phyloP scores from a whole-genome alignment of 352 stramenopile species.

The Pythium aristosporum region DNA sequence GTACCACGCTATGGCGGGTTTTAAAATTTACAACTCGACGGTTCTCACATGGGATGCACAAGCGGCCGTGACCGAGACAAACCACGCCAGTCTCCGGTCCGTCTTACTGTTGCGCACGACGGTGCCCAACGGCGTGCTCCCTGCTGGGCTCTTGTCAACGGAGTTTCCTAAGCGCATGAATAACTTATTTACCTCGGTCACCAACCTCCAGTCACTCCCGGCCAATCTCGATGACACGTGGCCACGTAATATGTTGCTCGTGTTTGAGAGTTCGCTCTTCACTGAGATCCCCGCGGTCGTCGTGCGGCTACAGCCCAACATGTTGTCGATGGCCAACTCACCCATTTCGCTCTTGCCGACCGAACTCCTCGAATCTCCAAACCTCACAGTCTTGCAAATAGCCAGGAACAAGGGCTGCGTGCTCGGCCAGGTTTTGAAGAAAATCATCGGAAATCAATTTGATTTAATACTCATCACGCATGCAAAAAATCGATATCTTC shows the following conservation, averaged over 20 bases:
- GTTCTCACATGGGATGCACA: neutral
- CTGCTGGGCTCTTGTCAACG: conserved; percentile 1
- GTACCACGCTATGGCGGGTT: neutral
- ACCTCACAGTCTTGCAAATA: conserved; percentile 11
- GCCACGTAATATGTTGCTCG: conserved; percentile 3
- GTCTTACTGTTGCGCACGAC: conserved; percentile 1
- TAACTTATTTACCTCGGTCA: conserved; percentile 9
- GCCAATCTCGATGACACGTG: conserved; percentile 3
- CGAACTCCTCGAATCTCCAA: conserved; percentile 11
- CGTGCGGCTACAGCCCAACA: neutral
- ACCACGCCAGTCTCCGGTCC: neutral
- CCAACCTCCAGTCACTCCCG: conserved; percentile 16
- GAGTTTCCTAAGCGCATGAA: conserved; percentile 9
- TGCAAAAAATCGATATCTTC: conserved; percentile 3
- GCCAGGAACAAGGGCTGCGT: no score
- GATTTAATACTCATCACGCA: neutral
- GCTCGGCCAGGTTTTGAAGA: neutral
- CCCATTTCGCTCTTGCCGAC: neutral
- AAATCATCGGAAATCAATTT: neutral
- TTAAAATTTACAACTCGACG: conserved; percentile 26
- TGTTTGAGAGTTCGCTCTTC: conserved; percentile 19
- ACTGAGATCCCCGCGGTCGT: conserved; percentile 13
- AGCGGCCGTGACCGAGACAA: neutral
- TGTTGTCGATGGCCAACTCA: conserved; percentile 4
- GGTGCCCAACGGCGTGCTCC: conserved; percentile 5